Evolutionary conservation across 768 basidiomycete species (phyloP).

Genomic region (Lanmaoa pseudosensibilis): DNA sequence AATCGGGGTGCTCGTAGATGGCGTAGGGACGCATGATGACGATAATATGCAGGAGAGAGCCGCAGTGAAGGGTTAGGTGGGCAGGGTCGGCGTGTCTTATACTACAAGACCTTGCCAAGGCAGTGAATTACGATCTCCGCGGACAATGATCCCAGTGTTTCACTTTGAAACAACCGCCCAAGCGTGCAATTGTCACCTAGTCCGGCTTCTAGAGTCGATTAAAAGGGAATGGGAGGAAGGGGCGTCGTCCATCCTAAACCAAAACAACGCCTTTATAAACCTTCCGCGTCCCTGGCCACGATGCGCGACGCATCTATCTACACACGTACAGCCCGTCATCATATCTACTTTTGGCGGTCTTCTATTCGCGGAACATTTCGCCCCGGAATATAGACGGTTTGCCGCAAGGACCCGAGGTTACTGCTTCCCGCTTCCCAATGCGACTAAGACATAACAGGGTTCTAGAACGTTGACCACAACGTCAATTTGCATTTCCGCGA

Average conservation of each 20-base stretch:
- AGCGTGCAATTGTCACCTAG: not conserved
- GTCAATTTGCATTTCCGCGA: not conserved
- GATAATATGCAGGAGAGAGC: not conserved
- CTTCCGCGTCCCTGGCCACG: not conserved
- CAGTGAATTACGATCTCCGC: constrained; percentile 7
- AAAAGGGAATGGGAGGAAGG: not conserved
- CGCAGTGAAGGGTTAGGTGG: not conserved
- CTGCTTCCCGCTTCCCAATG: not conserved
- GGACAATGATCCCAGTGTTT: constrained; percentile 14
- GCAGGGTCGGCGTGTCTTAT: constrained; percentile 4
- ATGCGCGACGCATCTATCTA: not conserved
- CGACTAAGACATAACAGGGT: not conserved
- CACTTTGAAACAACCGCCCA: constrained; percentile 1
- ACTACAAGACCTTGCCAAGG: not conserved
- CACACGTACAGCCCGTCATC: not conserved
- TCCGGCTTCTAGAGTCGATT: not conserved
- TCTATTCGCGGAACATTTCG: not conserved
- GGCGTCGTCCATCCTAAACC: not conserved
- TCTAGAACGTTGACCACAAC: not conserved
- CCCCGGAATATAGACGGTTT: not conserved
- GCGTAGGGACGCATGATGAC: constrained; percentile 33
- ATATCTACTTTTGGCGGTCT: not conserved
- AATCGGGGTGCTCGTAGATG: constrained; percentile 36
- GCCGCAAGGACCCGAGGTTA: not conserved
- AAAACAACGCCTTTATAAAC: not conserved